Conservation (phyloP, 192 early-diverging fungal species). For the Rhizophagus clarus region DNA sequence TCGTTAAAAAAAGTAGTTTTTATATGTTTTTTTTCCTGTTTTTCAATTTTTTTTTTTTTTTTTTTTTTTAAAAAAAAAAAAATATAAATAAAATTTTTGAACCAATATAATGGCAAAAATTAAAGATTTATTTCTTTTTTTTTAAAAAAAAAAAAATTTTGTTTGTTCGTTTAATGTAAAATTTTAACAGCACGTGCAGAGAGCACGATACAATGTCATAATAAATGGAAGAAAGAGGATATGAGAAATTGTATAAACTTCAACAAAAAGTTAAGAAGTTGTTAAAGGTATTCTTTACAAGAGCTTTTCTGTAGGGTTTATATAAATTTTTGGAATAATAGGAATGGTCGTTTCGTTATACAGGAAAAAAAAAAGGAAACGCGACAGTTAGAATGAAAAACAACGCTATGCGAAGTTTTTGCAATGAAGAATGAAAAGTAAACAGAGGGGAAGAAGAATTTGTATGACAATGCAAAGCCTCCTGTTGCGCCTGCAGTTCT, state of each 20-base stretch:
- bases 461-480: slow-evolving; percentile 29
- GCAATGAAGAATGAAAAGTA: slow-evolving; percentile 4
- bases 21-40: not conserved
- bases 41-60: not conserved
- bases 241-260: not conserved
- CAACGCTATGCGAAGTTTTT: not conserved
- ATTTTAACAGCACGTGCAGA: not conserved
- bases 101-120: not conserved
- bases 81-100: not conserved
- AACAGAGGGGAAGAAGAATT: slow-evolving; percentile 1
- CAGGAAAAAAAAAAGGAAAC: not conserved
- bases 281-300: not conserved
- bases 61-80: not conserved
- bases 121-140: not conserved
- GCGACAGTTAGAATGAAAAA: slow-evolving; percentile 7
- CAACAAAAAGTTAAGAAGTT: not conserved
- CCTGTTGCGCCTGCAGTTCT: slow-evolving; percentile 22
- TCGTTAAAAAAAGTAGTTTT: not conserved
- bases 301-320: not conserved
- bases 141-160: not conserved
- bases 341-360: not conserved
- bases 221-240: not conserved
- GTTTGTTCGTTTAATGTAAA: not conserved
- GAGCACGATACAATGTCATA: slow-evolving; percentile 1
- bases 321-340: slow-evolving; percentile 4